Evolutionary conservation across 1,284 basidiomycete genomes (phyloP), one percentile per base, ranked within the genome.

Genomic region (Apiotrichum veenhuisii): DNA sequence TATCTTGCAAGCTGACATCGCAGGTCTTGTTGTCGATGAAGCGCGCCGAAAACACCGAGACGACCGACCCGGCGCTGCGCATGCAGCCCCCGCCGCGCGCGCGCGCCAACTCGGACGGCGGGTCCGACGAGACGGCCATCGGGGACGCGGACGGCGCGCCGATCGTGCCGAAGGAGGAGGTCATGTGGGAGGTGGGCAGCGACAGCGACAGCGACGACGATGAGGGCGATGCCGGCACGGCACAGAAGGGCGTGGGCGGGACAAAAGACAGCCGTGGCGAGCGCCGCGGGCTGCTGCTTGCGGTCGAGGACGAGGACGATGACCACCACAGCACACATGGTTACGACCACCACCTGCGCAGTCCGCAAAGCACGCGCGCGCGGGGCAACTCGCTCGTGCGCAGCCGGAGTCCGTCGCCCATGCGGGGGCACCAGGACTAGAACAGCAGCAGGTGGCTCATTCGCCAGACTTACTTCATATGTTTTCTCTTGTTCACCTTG

Each of bases 1-100:
- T 11, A 26, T 25, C 15, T 0, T 3, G 5, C 10, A 15, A 37
- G 49, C 42, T 38, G 18, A 38, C 37, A 38, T 23, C 30, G 17
- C 53, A 73, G 72, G 69, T 75, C 1, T 65, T 77, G 0, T 64
- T 77, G 8, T 77, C 75, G 0, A 62, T 70, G 27, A 78, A 78
- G 62, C 68, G 69, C 9, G 67, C 66, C 1, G 67, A 69, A 38
- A 68, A 71, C 18, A 30, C 41, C 9, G 47, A 38, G 3, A 20
- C 42, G 30, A 38, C 33, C 1, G 53, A 54, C 27, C 52, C 62
- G 3, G 62, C 61, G 1, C 65, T 74, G 61, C 66, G 71, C 14
- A 61, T 75, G 27, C 55, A 63, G n/a, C 70, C 71, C 7, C 12
- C 18, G 4, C 18, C 44, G 3, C 23, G 47, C 23, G 25, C 23